Percentiles rank a stretch among this genome's conserved stretches.
Evolutionary conservation across 2,329 filamentous ascomycete genomes (phyloP).

Genomic region (Diaporthe ilicicola): DNA sequence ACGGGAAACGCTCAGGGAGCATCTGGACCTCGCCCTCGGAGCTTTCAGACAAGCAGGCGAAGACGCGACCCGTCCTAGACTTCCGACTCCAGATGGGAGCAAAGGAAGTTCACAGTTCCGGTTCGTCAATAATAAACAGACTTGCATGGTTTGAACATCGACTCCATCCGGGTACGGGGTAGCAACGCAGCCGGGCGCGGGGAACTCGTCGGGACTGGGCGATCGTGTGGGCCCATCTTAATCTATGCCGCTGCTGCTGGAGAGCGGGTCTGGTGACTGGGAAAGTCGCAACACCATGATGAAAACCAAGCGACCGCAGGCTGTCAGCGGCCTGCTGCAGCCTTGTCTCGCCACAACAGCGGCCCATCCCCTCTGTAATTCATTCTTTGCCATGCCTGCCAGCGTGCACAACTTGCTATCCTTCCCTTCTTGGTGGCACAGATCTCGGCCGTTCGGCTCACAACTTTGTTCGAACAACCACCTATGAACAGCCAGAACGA

Average conservation of each 20-base stretch:
- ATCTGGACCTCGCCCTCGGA: neutral
- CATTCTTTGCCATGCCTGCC: neutral
- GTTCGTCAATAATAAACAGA: neutral
- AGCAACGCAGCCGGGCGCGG: neutral
- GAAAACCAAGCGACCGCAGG: neutral
- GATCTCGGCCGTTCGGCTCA: slow-evolving; percentile 3
- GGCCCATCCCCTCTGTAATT: neutral
- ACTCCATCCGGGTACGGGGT: neutral
- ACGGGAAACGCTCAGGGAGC: neutral
- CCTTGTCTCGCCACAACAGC: slow-evolving; percentile 12
- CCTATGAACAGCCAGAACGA: neutral
- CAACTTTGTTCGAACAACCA: neutral
- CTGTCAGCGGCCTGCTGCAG: slow-evolving; percentile 14
- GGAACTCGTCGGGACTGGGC: neutral
- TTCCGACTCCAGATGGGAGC: neutral
- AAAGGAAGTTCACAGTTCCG: neutral
- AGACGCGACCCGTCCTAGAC: neutral
- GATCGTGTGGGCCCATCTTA: slow-evolving; percentile 4
- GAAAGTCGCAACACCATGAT: slow-evolving; percentile 14
- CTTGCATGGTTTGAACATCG: neutral
- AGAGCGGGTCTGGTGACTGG: slow-evolving; percentile 5
- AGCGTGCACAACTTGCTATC: neutral
- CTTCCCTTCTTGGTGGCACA: neutral
- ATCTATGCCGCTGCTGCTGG: slow-evolving; percentile 5
- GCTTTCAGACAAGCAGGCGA: neutral